Evolutionary conservation across 176 grass and related monocot species (phyloP).

Genomic region (Bothriochloa decipiens): DNA sequence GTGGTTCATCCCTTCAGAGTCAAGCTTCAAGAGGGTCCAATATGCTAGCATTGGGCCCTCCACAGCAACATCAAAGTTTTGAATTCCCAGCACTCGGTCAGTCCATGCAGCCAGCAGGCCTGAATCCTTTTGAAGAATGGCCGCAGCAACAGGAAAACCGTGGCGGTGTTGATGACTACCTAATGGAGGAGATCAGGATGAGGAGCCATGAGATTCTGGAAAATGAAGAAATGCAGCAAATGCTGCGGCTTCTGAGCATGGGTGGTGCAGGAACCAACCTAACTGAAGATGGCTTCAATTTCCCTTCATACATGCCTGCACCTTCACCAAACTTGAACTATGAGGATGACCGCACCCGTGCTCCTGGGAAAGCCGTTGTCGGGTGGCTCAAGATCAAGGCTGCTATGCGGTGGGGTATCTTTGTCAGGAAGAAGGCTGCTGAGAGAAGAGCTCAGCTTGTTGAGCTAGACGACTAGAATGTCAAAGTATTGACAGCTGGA

Average conservation of each 20-base stretch:
- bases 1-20: constrained; percentile 46
- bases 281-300: constrained; percentile 58
- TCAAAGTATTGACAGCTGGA: neutral
- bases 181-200: constrained; percentile 96
- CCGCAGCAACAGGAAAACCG: constrained; percentile 44
- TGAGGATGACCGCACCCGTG: constrained; percentile 52
- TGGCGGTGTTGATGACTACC: constrained; percentile 70
- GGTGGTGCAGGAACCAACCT: constrained; percentile 63
- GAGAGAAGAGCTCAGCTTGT: constrained; percentile 98
- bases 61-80: constrained; percentile 60
- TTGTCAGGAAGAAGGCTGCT: constrained; percentile 95
- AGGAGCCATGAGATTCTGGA: constrained; percentile 93
- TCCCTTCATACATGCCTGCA: constrained; percentile 55
- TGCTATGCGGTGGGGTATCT: constrained; percentile 99
- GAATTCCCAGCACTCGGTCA: constrained; percentile 51
- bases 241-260: constrained; percentile 76
- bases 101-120: constrained; percentile 41
- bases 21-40: constrained; percentile 54
- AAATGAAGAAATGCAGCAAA: constrained; percentile 97
- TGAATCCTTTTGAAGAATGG: constrained; percentile 59
- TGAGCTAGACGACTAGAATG: constrained; percentile 80
- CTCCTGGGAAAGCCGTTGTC: constrained; percentile 81
- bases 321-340: constrained; percentile 56
- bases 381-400: constrained; percentile 99
- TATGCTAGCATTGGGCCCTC: constrained; percentile 59